A percentile compares a stretch with the other conserved stretches of the same genome.
Evolutionary conservation across 768 basidiomycete genomes (phyloP).

Genomic region (Agaricus subrufescens): DNA sequence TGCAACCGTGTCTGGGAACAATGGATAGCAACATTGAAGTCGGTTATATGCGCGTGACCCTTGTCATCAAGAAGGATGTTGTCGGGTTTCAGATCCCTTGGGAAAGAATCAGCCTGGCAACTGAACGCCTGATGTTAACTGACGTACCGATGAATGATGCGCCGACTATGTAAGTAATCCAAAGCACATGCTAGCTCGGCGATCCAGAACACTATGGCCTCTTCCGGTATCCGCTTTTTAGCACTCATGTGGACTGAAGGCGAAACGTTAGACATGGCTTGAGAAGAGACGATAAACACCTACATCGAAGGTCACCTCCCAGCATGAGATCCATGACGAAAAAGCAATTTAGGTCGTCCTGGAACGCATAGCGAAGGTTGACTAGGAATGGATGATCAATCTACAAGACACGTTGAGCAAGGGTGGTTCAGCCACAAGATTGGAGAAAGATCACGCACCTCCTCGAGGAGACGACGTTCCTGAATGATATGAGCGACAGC

Average conservation of each 20-base stretch:
- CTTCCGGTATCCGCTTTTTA: constrained; percentile 59
- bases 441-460: constrained; percentile 43
- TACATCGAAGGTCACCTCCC: constrained; percentile 90
- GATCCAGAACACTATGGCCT: constrained; percentile 79
- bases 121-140: neutral
- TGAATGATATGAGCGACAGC: constrained; percentile 93
- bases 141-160: constrained; percentile 90
- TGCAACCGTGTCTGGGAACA: constrained; percentile 87
- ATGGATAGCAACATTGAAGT: constrained; percentile 99
- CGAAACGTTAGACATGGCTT: constrained; percentile 1
- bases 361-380: constrained; percentile 92
- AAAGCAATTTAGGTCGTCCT: constrained; percentile 97
- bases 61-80: constrained; percentile 91
- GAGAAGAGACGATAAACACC: constrained; percentile 25
- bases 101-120: neutral
- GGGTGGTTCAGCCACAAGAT: constrained; percentile 1
- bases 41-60: constrained; percentile 95
- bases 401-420: constrained; percentile 27
- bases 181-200: constrained; percentile 84
- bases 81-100: constrained; percentile 93
- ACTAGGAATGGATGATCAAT: constrained; percentile 89
- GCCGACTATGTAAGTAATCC: constrained; percentile 84
- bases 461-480: constrained; percentile 87
- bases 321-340: constrained; percentile 97
- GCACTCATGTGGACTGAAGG: constrained; percentile 79